Evolutionary conservation across 257 asterid species (phyloP).

Genomic region (Solanum pennellii): DNA sequence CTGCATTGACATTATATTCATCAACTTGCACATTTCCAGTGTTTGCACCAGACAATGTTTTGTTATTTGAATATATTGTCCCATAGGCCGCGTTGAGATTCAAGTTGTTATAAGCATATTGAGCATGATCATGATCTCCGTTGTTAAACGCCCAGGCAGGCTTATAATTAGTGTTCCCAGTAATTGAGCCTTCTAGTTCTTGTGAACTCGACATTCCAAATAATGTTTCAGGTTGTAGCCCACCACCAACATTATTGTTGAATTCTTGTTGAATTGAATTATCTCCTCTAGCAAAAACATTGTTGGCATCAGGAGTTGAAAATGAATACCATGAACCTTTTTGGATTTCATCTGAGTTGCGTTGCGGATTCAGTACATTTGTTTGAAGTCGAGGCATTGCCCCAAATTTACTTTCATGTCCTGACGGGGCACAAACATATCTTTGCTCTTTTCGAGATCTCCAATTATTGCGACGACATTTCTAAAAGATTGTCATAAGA

Average conservation of each 20-base stretch:
- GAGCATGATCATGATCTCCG: not conserved
- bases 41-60: rapidly evolving
- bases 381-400: not conserved
- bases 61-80: not conserved
- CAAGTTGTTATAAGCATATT: not conserved
- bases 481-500: not conserved
- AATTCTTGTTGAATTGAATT: not conserved
- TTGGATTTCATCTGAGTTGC: not conserved
- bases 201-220: not conserved
- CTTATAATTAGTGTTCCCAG: not conserved
- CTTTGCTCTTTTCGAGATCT: not conserved
- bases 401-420: not conserved
- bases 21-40: not conserved
- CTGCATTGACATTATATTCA: not conserved
- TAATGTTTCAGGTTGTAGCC: not conserved
- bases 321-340: too few relatives aligned
- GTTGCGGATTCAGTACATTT: not conserved
- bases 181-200: not conserved
- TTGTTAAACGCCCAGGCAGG: not conserved
- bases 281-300: not conserved
- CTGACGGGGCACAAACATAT: not conserved
- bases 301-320: not conserved
- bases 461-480: constrained; percentile 21
- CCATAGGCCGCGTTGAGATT: not conserved
- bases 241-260: not conserved